phyloP scores from a whole-genome alignment of 768 basidiomycete species.

The Leccinum truebloodii region DNA sequence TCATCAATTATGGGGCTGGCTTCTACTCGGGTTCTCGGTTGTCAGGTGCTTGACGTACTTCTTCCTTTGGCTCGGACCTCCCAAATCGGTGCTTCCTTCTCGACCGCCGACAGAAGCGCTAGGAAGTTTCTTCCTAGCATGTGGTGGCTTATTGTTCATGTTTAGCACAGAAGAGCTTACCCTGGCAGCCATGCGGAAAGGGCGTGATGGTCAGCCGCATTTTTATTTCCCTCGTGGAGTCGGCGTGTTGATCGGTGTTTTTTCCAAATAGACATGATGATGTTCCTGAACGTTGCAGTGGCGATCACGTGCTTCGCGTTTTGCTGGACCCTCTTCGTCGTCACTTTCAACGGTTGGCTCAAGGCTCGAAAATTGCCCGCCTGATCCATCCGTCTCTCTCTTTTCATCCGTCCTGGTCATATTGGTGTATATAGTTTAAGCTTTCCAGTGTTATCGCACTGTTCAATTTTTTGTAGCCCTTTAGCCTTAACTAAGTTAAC shows the following conservation, averaged over 20 bases:
- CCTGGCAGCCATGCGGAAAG: slow-evolving; percentile 87
- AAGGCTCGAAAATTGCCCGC: slow-evolving; percentile 43
- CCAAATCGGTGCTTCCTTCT: slow-evolving; percentile 81
- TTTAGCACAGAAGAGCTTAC: slow-evolving; percentile 89
- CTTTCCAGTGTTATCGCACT: background rate
- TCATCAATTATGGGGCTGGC: slow-evolving; percentile 88
- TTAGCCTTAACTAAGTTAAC: background rate
- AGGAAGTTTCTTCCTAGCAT: slow-evolving; percentile 82
- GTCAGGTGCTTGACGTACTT: slow-evolving; percentile 90
- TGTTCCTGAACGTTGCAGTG: slow-evolving; percentile 84
- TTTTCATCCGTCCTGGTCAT: background rate
- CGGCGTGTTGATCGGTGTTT: slow-evolving; percentile 8
- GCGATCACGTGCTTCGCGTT: slow-evolving; percentile 86
- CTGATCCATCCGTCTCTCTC: background rate
- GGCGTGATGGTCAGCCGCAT: slow-evolving; percentile 66
- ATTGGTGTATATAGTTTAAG: background rate
- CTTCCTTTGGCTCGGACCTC: slow-evolving; percentile 89
- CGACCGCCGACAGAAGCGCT: slow-evolving; percentile 93
- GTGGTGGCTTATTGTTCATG: slow-evolving; percentile 89
- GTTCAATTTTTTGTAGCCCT: background rate
- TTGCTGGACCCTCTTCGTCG: slow-evolving; percentile 76
- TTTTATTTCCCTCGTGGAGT: background rate
- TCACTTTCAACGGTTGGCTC: slow-evolving; percentile 83
- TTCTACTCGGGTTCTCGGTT: slow-evolving; percentile 76
- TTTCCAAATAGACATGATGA: slow-evolving; percentile 67